These are phyloP conservation scores for Castanopsis chinensis DNA, from an alignment of 306 rosid species.

Conservation along the genomic window DNA sequence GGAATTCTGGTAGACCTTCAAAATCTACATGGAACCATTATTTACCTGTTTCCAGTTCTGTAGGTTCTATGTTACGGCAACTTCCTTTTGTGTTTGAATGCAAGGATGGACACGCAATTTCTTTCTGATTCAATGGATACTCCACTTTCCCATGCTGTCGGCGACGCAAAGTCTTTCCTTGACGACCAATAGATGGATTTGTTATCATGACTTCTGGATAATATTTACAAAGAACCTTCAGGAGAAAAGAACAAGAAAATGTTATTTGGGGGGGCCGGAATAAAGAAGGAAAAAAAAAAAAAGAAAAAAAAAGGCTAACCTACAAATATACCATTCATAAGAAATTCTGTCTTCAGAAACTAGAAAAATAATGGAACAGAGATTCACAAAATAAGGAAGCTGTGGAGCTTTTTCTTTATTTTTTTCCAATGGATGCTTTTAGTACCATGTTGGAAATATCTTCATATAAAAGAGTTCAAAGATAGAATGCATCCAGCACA, in stretches of 20 bases:
- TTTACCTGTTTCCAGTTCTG: constrained; percentile 44
- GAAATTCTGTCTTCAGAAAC: background rate
- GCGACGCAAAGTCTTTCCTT: constrained; percentile 92
- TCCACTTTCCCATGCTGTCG: constrained; percentile 46
- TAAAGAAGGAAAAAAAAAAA: background rate
- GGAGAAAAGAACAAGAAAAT: constrained; percentile 8
- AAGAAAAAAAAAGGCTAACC: background rate
- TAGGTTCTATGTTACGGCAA: constrained; percentile 17
- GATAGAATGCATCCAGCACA: background rate
- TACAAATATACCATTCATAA: constrained; percentile 2
- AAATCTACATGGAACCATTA: background rate
- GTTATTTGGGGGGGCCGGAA: background rate
- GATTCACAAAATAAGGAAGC: background rate
- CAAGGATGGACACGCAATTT: constrained; percentile 16
- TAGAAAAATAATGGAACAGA: background rate
- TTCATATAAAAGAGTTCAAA: background rate
- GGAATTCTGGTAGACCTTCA: background rate
- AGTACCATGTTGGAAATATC: background rate
- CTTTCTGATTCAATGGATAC: constrained; percentile 40
- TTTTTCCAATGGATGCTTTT: background rate
- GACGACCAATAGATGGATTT: constrained; percentile 84
- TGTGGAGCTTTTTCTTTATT: background rate
- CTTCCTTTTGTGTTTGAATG: constrained; percentile 14
- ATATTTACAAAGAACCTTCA: constrained; percentile 67
- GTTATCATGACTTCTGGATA: constrained; percentile 57